phyloP scores from a whole-genome alignment of 371 early-diverging fungal genomes.

The Mortierella sp. region DNA sequence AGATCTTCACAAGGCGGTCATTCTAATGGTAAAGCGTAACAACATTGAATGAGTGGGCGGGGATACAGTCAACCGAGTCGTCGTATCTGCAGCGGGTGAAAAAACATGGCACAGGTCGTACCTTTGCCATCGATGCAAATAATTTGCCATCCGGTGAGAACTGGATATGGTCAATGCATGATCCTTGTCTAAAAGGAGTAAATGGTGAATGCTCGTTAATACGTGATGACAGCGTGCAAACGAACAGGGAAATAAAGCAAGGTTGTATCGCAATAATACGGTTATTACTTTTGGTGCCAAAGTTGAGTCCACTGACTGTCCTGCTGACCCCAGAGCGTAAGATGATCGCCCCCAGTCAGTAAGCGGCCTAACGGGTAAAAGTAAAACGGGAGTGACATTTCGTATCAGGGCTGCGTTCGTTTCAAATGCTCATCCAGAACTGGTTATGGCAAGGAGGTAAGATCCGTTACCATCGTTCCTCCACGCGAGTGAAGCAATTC shows the following conservation, averaged over 20 bases:
- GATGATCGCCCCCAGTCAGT: slow-evolving; percentile 28
- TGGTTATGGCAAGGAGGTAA: background rate
- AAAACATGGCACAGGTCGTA: slow-evolving; percentile 23
- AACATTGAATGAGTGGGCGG: background rate
- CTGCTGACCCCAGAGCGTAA: slow-evolving; percentile 30
- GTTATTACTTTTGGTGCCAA: slow-evolving; percentile 43
- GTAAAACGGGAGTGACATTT: background rate
- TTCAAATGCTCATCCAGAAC: background rate
- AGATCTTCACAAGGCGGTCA: slow-evolving; percentile 81
- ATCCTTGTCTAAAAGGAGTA: slow-evolving; percentile 27
- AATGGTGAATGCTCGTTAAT: background rate
- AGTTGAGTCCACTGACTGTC: slow-evolving; percentile 23
- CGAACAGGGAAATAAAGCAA: too few relatives aligned
- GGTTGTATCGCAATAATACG: background rate
- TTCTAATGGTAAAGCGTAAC: slow-evolving; percentile 50
- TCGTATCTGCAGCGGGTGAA: background rate
- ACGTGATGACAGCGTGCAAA: background rate
- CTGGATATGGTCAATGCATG: slow-evolving; percentile 61
- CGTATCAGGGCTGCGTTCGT: too few relatives aligned
- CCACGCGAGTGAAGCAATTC: slow-evolving; percentile 51
- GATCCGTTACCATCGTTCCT: slow-evolving; percentile 40
- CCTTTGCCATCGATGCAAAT: slow-evolving; percentile 78
- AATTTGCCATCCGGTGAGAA: slow-evolving; percentile 78
- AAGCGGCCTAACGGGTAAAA: slow-evolving; percentile 17
- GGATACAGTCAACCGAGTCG: background rate